Evolutionary conservation across 441 rosid genomes (phyloP), one percentile per base, ranked within the genome.

Genomic region (Gossypium aridum): DNA sequence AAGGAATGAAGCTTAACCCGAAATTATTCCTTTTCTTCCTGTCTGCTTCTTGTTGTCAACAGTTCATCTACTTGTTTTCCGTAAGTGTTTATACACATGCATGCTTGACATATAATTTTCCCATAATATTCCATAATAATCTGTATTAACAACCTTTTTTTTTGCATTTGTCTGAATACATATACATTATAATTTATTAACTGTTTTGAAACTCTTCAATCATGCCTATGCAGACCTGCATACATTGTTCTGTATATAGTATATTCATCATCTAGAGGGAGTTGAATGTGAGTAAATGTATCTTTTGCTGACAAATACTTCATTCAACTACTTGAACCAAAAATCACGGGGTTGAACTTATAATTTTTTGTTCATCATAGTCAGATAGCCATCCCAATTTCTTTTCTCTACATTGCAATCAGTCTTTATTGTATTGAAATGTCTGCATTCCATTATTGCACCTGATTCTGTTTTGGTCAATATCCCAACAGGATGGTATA

Each of bases 401-500:
- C 56, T 45, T 25, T 13, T 25, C 64, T 14, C 60, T 20, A 43
- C 31, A 54, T 20, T 37, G 12, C 59, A 10, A 9, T 75, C 5
- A 39, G 20, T 54, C 62, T 56, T 10, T 34, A 53, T 16, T 2
- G 23, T 54, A 3, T 37, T 2, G 12, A 6, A 5, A 25, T 7
- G 51, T 45, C 28, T 70, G 19, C 59, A 31, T 51, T 8, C 55
- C 37, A 68, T 20, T 61, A 56, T 69, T 9, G 47, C 20, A 53
- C 8, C 26, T 57, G 74, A 39, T 43, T 75, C 51, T 51, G 39
- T 55, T 47, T 45, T 19, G 12, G 64, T 16, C 26, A 37, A 56
- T 71, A 62, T 23, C 70, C 39, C 2, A 17, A 76, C 80, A 92
- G 97, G 90, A 86, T 76, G 98, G 98, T 67, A 90, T 88, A 17